Evolutionary conservation across 139 green algal species (phyloP), one percentile per base, ranked within the genome.

Genomic region (Chlamydomonas sp.): DNA sequence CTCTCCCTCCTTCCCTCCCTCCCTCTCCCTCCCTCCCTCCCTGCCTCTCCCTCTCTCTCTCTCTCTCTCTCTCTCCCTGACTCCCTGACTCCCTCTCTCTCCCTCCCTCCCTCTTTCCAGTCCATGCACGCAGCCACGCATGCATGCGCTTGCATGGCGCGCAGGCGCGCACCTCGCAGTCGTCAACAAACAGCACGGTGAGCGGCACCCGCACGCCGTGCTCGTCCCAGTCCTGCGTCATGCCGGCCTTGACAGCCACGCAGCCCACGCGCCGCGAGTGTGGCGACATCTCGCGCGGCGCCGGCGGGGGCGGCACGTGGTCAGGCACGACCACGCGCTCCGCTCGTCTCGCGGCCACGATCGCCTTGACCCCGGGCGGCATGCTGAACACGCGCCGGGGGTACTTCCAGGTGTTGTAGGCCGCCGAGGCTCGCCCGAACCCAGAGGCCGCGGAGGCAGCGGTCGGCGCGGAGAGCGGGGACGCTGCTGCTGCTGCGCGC

Each of bases 191-290:
- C 2, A 99, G 79, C 20, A 99, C 88, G 0, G 95, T 99, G 22
- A 99, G 75, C 22, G 95, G 92, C 3, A 96, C 72, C 0, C 88
- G 73, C 16, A 77, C 79, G 4, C 91, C 92, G 72, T 89, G 90
- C 69, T 91, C 77, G 72, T 98, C 92, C 95, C 95, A 99, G 57
- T 90, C 85, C 70, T 92, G 84, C 4, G 90, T 98, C 95, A 99
- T 99, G 64, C 95, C 95, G 0, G 83, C 89, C 79, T 99, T 99
- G 22, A 96, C 75, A 0, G 89, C 94, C 10, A 98, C 85, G 57
- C 89, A 74, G 0, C 94, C 94, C 1, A 85, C 85, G 16, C 94
- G 78, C 26, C 77, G 64, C 0, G 81, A 87, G 1, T 63, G 54
- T 30, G 68, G 60, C 6, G 30, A 26, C 38, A 86, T 54, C 22